Evolutionary conservation across 805 yeast genomes (phyloP).

Genomic region (Nakazawaea molendinolei): DNA sequence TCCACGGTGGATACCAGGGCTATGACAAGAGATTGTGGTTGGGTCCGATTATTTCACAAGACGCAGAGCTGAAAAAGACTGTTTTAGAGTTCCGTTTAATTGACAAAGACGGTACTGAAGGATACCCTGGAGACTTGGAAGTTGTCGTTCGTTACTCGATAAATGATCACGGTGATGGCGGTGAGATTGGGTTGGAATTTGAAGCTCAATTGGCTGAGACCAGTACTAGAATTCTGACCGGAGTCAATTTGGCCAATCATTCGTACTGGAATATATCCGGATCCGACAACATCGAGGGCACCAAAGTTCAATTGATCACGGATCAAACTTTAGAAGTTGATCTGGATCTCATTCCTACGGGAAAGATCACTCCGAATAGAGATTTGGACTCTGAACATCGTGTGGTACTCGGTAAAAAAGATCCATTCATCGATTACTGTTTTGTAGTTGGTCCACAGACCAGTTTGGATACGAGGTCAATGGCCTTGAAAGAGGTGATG

Average conservation of each 20-base stretch:
- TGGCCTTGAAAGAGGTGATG: constrained; percentile 28
- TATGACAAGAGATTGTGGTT: constrained; percentile 42
- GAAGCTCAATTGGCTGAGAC: constrained; percentile 30
- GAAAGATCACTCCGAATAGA: constrained; percentile 27
- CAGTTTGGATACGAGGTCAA: constrained; percentile 40
- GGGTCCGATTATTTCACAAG: constrained; percentile 44
- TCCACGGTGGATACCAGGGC: constrained; percentile 52
- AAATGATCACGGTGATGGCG: constrained; percentile 20
- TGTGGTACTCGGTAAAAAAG: constrained; percentile 18
- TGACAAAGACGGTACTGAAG: constrained; percentile 43
- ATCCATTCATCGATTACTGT: constrained; percentile 39
- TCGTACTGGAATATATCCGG: constrained; percentile 47
- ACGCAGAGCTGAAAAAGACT: constrained; percentile 24
- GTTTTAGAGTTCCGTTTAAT: constrained; percentile 31
- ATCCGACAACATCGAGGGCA: constrained; percentile 26
- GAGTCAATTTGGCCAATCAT: constrained; percentile 56
- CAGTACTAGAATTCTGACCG: constrained; percentile 33
- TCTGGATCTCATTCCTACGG: constrained; percentile 37
- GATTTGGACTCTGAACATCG: constrained; percentile 17
- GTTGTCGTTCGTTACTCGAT: constrained; percentile 41
- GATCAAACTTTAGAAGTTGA: constrained; percentile 37
- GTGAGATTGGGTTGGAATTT: constrained; percentile 43
- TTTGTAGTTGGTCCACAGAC: constrained; percentile 32
- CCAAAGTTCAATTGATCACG: constrained; percentile 31
- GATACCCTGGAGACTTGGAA: constrained; percentile 54